Evolutionary conservation across 129 eudicot species (phyloP).

Genomic region (Helichrysum umbraculigerum): DNA sequence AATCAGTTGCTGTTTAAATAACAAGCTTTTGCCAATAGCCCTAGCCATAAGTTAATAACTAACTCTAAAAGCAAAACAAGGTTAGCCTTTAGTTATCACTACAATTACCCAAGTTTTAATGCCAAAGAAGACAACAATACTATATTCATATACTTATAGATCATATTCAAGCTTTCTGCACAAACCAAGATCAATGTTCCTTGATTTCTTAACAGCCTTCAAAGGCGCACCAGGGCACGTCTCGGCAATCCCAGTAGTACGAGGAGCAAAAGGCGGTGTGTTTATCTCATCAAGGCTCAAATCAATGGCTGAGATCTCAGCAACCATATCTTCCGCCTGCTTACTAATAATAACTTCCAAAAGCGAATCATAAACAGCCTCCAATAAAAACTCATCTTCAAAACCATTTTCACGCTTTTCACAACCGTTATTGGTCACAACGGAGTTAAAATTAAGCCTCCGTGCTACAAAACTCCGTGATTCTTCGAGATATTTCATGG

Average conservation of each 20-base stretch:
- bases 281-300: slow-evolving; percentile 20
- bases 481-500: slow-evolving; percentile 39
- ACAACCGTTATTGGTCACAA: slow-evolving; percentile 18
- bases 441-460: slow-evolving; percentile 40
- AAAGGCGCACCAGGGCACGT: slow-evolving; percentile 71
- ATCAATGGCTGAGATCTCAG: slow-evolving; percentile 19
- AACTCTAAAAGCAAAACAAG: slow-evolving; percentile 33
- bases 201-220: slow-evolving; percentile 36
- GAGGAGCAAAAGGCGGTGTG: slow-evolving; percentile 56
- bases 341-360: slow-evolving; percentile 51
- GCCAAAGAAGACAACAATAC: background rate
- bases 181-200: slow-evolving; percentile 44
- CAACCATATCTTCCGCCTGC: slow-evolving; percentile 39
- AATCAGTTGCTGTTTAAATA: slow-evolving; percentile 20
- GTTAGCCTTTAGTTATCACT: slow-evolving; percentile 40
- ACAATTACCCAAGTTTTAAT: slow-evolving; percentile 13
- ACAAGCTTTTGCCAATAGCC: slow-evolving; percentile 19
- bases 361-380: slow-evolving; percentile 39
- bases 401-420: slow-evolving; percentile 17
- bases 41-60: slow-evolving; percentile 20
- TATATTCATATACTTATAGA: slow-evolving; percentile 23
- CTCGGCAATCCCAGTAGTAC: slow-evolving; percentile 51
- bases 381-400: slow-evolving; percentile 43
- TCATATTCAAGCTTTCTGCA: slow-evolving; percentile 72
- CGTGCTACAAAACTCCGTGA: slow-evolving; percentile 42